Evolutionary conservation across 2,329 filamentous ascomycete species (phyloP).

Genomic region (Clonostachys solani): DNA sequence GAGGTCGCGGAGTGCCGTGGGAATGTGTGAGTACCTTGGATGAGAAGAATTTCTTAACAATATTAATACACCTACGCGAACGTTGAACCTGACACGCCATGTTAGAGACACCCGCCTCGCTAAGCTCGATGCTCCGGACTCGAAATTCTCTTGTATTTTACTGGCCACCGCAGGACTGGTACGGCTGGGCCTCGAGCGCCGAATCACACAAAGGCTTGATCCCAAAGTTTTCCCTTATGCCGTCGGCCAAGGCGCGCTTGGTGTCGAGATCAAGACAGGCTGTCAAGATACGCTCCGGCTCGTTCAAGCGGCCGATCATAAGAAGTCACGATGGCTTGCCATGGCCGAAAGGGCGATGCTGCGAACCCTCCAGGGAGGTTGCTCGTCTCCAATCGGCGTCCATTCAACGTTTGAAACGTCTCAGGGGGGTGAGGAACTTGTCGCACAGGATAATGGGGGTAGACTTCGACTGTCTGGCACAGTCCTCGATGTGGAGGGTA

Average conservation of each 20-base stretch:
- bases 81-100: too few relatives aligned
- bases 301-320: slow-evolving; percentile 58
- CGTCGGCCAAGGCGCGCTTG: slow-evolving; percentile 89
- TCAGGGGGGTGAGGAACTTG: too few relatives aligned
- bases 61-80: too few relatives aligned
- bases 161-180: slow-evolving; percentile 84
- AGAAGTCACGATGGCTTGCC: slow-evolving; percentile 64
- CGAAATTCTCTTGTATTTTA: slow-evolving; percentile 75
- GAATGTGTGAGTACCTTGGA: slow-evolving; percentile 41
- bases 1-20: slow-evolving; percentile 81
- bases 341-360: slow-evolving; percentile 81
- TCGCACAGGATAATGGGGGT: too few relatives aligned
- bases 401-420: slow-evolving; percentile 30
- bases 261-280: slow-evolving; percentile 73
- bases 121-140: slow-evolving; percentile 76
- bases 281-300: slow-evolving; percentile 61
- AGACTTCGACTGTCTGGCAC: too few relatives aligned
- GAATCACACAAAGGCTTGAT: slow-evolving; percentile 76
- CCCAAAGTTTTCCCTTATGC: slow-evolving; percentile 79
- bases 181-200: slow-evolving; percentile 63
- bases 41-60: too few relatives aligned
- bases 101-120: slow-evolving; percentile 63
- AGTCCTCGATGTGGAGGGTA: too few relatives aligned
- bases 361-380: slow-evolving; percentile 86
- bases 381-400: slow-evolving; percentile 92